These are phyloP conservation scores for Pythium dissotocum DNA, from an alignment of 352 stramenopile species.

Conservation along the genomic window DNA sequence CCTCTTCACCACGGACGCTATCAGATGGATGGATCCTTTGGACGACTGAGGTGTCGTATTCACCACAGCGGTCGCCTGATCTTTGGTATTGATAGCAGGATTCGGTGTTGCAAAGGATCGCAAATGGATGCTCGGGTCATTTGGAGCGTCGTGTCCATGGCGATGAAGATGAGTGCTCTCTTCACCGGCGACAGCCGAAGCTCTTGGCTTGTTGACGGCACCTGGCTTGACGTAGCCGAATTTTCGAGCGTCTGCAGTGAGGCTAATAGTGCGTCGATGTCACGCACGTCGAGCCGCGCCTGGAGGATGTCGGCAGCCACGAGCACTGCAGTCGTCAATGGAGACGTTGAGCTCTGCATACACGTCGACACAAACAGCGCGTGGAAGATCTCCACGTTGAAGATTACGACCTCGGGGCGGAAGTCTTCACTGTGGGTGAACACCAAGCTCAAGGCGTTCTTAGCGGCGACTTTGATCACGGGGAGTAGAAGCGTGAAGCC, in stretches of 20 bases:
- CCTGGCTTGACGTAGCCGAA: too few relatives aligned
- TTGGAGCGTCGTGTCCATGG: not conserved
- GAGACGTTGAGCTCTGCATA: conserved; percentile 21
- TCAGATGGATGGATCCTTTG: too few relatives aligned
- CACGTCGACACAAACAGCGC: conserved; percentile 24
- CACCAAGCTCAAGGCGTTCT: conserved; percentile 34
- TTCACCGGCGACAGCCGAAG: too few relatives aligned
- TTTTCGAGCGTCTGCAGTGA: too few relatives aligned
- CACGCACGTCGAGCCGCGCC: not conserved
- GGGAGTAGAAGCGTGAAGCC: conserved; percentile 33
- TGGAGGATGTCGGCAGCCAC: conserved; percentile 18
- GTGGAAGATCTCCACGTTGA: conserved; percentile 31
- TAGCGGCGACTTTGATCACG: conserved; percentile 44
- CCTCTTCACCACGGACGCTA: too few relatives aligned
- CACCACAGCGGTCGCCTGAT: too few relatives aligned
- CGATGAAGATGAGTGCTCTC: too few relatives aligned
- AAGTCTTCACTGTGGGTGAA: conserved; percentile 26
- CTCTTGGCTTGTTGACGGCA: too few relatives aligned
- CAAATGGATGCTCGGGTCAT: too few relatives aligned
- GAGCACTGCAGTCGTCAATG: conserved; percentile 6
- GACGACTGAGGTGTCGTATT: too few relatives aligned
- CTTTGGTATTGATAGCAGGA: too few relatives aligned
- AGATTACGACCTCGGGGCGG: conserved; percentile 27
- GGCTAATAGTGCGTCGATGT: not conserved
- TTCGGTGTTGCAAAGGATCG: too few relatives aligned